Evolutionary conservation across 805 yeast genomes (phyloP), one percentile per base, ranked within the genome.

Genomic region (Candida quercuum): DNA sequence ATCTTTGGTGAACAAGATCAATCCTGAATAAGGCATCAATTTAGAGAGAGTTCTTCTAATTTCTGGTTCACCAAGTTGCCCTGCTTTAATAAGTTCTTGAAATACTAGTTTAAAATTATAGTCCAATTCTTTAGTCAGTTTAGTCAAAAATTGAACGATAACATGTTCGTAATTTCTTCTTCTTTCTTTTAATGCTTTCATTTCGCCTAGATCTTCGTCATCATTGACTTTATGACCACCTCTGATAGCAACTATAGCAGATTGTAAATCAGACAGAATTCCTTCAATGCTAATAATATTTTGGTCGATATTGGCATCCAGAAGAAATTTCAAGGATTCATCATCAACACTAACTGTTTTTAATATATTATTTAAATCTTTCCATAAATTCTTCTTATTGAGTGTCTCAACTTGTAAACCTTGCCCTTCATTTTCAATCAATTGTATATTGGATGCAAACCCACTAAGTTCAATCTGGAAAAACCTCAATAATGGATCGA

Each of bases 331-430:
- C 36, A 86, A 60, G 14, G 78, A 79, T 1, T 61, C 60, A 14
- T 74, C 74, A 44, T 79, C 78, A 20, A 87, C 67, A 39, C 80
- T 74, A 8, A 85, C 83, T n/a, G 86, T 81, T 34, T 73, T 72
- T 43, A 88, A 60, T 32, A 88, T 68, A n/a, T 71, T 75, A 28
- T 74, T 74, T 38, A 88, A 68, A 42, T 86, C 88, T 33, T 72
- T 75, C 69, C 79, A 81, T 18, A 88, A 64, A n/a, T 71, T 56
- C 50, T 85, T 86, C 57, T 84, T 85, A 60, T 89, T 89, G 31
- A 86, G 78, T 5, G 91, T 76, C 47, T 80, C 81, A 6, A 89
- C 81, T 59, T 89, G 96, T 14, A 87, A 60, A 34, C 95, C 95
- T 49, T 82, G 77, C 3, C 89, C 79, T 53, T 81, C 84, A 25